These are phyloP conservation scores for Russula sp. DNA, from an alignment of 768 basidiomycete species.

Conservation along the genomic window DNA sequence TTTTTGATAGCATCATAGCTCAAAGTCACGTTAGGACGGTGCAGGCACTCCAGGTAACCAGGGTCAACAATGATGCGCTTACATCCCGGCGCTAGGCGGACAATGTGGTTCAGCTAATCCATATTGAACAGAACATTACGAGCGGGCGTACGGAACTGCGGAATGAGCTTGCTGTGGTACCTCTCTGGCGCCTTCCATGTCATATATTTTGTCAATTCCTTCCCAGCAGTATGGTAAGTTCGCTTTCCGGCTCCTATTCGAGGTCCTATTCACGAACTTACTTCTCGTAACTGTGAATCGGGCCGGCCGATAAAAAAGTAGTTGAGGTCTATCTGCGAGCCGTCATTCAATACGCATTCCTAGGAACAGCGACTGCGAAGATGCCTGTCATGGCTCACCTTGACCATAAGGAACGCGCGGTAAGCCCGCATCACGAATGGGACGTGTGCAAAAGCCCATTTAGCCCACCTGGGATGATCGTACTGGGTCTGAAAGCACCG, in stretches of 20 bases:
- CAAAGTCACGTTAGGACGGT: constrained; percentile 52
- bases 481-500: constrained; percentile 37
- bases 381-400: constrained; percentile 37
- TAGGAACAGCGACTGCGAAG: neutral
- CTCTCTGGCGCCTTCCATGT: constrained; percentile 43
- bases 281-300: constrained; percentile 15
- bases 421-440: constrained; percentile 51
- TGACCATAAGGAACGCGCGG: constrained; percentile 47
- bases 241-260: neutral
- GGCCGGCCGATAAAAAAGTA: neutral
- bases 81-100: constrained; percentile 51
- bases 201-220: constrained; percentile 49
- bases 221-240: constrained; percentile 1
- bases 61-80: constrained; percentile 63
- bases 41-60: constrained; percentile 52
- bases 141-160: constrained; percentile 48
- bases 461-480: constrained; percentile 43
- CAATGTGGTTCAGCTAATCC: neutral
- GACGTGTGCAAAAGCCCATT: constrained; percentile 55
- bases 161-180: constrained; percentile 41
- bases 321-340: constrained; percentile 11
- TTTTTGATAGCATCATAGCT: constrained; percentile 49
- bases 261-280: constrained; percentile 1
- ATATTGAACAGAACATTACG: neutral
- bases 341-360: neutral